Percentiles rank a stretch among this genome's conserved stretches.
Evolutionary conservation across 257 asterid species (phyloP).

Genomic region (Buddleja alternifolia): DNA sequence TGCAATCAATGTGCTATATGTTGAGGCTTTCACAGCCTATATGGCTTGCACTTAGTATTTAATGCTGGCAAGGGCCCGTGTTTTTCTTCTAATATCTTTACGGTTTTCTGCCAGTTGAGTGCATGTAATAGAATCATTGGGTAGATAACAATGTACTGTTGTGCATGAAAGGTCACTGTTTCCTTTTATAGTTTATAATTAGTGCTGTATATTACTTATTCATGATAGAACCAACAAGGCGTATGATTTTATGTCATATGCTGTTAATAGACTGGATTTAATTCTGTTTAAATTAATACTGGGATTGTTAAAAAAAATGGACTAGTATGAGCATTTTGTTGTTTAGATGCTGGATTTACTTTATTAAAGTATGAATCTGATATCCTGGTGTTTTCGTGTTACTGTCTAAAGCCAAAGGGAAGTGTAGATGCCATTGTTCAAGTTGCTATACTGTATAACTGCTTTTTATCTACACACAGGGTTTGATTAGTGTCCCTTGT

Average conservation of each 20-base stretch:
- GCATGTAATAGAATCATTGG: constrained; percentile 9
- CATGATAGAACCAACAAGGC: not conserved
- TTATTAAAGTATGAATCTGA: not conserved
- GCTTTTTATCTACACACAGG: not conserved
- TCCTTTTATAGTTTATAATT: not conserved
- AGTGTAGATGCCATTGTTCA: constrained; percentile 2
- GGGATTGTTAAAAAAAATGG: constrained; percentile 6
- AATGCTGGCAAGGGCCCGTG: not conserved
- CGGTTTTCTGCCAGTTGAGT: constrained; percentile 1
- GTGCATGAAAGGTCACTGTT: constrained; percentile 11
- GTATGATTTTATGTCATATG: not conserved
- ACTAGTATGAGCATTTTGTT: not conserved
- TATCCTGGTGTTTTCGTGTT: constrained; percentile 16
- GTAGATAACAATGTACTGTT: constrained; percentile 7
- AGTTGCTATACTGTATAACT: not conserved
- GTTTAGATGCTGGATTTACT: constrained; percentile 16
- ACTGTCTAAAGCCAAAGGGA: constrained; percentile 17
- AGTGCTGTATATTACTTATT: not conserved
- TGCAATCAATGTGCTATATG: not conserved
- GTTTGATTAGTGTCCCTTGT: constrained; percentile 8
- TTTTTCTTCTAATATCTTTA: not conserved
- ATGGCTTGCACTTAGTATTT: constrained; percentile 10
- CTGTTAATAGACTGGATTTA: not conserved
- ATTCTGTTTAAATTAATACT: not conserved
- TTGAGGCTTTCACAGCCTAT: constrained; percentile 5